Evolutionary conservation across 2,329 filamentous ascomycete species (phyloP), one percentile per base, ranked within the genome.

Genomic region (Tricladium varicosporioides): DNA sequence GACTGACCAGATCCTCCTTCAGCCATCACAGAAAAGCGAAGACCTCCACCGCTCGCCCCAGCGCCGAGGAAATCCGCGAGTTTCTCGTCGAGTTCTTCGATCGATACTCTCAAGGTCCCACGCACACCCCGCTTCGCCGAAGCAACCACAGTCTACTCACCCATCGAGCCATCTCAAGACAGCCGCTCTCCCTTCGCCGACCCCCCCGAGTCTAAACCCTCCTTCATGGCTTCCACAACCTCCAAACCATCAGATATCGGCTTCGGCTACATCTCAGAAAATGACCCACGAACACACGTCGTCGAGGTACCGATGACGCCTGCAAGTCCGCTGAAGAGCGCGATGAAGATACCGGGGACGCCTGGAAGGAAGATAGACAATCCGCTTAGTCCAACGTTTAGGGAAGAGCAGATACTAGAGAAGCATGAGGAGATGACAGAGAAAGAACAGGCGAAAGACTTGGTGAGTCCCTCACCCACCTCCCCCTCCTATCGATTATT

Each of bases 321-420:
- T 53, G 87, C 81, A 66, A 88, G 89, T 16, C 91, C 91, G 5
- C 82, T 96, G 66, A 96, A 94, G 80, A 96, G 91, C 73, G 92
- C 92, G 53, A 81, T 97, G 80, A 96, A 84, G 76, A 86, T 89
- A 15, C 92, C 93, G 4, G 91, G 92, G 16, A 93, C 91, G 2
- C 86, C 90, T 4, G 90, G 82, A 27, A 83, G 87, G 67, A 83
- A 81, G 60, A 76, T 92, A 53, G 78, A 80, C 63, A 94, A 93
- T 72, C 89, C 90, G 16, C 76, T 96, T 63, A 97, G 92, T 74
- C 92, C 93, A 43, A 97, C 92, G 0, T 97, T 97, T 73, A 81
- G 83, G 51, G 90, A 97, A 75, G 93, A 97, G 75, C 85, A 93
- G 51, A 75, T 89, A 4, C 76, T 97, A 32, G 93, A 97, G 76